These are phyloP conservation scores for Anisogramma anomala DNA, from an alignment of 2,329 filamentous ascomycete genomes.

Conservation along the genomic window DNA sequence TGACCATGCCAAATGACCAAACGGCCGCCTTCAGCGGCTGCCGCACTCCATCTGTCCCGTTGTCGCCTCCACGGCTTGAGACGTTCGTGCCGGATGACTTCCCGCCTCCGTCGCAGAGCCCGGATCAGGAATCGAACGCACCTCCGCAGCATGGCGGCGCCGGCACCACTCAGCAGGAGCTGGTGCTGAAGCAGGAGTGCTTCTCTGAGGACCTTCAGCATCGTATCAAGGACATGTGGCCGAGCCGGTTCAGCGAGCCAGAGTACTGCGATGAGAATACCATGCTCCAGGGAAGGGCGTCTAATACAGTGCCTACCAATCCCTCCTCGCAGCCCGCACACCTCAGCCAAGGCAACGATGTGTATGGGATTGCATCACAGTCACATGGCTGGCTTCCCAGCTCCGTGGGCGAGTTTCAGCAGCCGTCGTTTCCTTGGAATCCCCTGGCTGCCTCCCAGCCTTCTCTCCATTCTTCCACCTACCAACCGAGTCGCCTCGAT, in stretches of 20 bases:
- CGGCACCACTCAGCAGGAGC: neutral
- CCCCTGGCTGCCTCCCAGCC: neutral
- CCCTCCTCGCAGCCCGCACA: neutral
- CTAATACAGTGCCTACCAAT: neutral
- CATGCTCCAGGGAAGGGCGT: neutral
- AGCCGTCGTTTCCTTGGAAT: neutral
- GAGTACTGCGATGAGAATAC: neutral
- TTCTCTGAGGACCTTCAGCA: neutral
- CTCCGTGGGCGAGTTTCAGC: neutral
- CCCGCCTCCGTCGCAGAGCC: neutral
- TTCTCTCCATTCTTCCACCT: neutral
- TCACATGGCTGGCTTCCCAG: neutral
- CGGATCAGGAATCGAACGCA: neutral
- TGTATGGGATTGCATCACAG: neutral
- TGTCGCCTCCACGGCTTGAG: neutral
- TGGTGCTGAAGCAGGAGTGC: neutral
- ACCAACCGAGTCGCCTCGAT: neutral
- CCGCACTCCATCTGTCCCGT: neutral
- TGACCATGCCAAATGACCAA: slow-evolving; percentile 2
- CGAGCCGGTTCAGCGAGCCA: neutral
- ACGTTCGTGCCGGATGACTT: neutral
- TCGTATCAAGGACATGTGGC: slow-evolving; percentile 1
- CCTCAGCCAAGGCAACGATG: neutral
- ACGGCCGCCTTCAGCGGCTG: neutral
- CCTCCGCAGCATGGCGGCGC: neutral